Evolutionary conservation across 805 yeast species (phyloP).

Genomic region (Sugiyamaella chiloensis): DNA sequence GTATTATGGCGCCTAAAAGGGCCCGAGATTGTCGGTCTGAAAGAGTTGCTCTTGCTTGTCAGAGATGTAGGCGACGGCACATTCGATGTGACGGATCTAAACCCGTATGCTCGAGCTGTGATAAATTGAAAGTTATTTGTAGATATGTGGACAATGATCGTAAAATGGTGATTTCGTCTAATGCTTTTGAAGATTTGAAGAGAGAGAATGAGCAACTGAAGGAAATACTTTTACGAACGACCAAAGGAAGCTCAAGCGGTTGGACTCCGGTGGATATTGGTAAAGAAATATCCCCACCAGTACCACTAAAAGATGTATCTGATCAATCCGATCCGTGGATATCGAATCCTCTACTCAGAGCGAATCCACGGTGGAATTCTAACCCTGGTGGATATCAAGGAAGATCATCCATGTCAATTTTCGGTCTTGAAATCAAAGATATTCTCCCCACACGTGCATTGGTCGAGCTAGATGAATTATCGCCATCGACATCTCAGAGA

Average conservation of each 20-base stretch:
- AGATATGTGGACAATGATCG: conserved; percentile 25
- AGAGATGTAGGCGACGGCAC: conserved; percentile 26
- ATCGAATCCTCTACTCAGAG: not conserved
- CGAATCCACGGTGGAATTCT: not conserved
- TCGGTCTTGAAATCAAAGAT: conserved; percentile 18
- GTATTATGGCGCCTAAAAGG: too few relatives aligned
- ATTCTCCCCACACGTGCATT: conserved; percentile 7
- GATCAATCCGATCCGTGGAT: not conserved
- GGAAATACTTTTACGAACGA: too few relatives aligned
- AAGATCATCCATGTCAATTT: conserved; percentile 12
- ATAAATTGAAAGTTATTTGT: conserved; percentile 17
- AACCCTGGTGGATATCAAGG: conserved; percentile 1
- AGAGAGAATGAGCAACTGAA: conserved; percentile 18
- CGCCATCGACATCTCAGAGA: not conserved
- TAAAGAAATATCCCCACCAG: too few relatives aligned
- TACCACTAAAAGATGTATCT: too few relatives aligned
- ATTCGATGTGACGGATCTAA: conserved; percentile 24
- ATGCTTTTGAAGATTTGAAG: conserved; percentile 20
- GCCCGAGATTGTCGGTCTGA: too few relatives aligned
- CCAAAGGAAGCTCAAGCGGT: too few relatives aligned
- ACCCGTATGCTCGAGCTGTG: conserved; percentile 20
- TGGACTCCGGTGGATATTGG: too few relatives aligned
- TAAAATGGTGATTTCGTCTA: conserved; percentile 25
- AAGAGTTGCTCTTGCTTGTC: conserved; percentile 19
- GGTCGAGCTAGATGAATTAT: not conserved